Conservation (phyloP, 371 early-diverging fungal species). For the Syncephalastrum monosporum region DNA sequence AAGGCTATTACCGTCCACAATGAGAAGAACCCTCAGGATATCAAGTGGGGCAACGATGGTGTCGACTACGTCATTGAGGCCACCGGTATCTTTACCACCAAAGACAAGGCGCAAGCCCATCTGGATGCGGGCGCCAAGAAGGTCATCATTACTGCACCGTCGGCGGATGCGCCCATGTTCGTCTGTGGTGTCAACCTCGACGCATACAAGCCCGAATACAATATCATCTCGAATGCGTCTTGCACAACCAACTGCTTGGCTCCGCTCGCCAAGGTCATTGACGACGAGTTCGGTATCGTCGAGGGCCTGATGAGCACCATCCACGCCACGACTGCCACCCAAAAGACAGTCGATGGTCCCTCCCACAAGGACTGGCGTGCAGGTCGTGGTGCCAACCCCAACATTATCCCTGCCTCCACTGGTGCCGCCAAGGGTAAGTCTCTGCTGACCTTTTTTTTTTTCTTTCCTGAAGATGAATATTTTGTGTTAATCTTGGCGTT, state of each 20-base stretch:
- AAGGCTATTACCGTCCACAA: constrained; percentile 73
- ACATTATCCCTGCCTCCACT: constrained; percentile 99
- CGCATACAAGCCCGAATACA: constrained; percentile 80
- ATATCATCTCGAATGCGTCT: constrained; percentile 97
- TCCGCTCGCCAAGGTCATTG: constrained; percentile 96
- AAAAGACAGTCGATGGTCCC: constrained; percentile 99
- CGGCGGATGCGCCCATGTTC: constrained; percentile 86
- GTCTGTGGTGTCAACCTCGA: constrained; percentile 95
- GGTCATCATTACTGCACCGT: constrained; percentile 98
- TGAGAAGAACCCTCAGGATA: constrained; percentile 78
- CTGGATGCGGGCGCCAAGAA: constrained; percentile 94
- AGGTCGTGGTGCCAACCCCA: constrained; percentile 92
- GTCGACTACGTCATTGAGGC: constrained; percentile 98
- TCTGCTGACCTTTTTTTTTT: background rate
- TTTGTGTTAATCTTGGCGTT: background rate
- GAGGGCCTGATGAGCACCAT: constrained; percentile 95
- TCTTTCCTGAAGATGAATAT: background rate
- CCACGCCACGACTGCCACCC: constrained; percentile 98
- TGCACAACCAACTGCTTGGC: constrained; percentile 99
- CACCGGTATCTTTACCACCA: constrained; percentile 97
- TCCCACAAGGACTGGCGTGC: constrained; percentile 96
- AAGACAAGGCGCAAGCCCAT: constrained; percentile 88
- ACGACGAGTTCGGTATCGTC: constrained; percentile 91
- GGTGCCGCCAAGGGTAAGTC: constrained; percentile 93
- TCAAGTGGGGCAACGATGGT: constrained; percentile 88